Evolutionary conservation across 2,329 filamentous ascomycete species (phyloP).

Genomic region (Aspergillus ustus): DNA sequence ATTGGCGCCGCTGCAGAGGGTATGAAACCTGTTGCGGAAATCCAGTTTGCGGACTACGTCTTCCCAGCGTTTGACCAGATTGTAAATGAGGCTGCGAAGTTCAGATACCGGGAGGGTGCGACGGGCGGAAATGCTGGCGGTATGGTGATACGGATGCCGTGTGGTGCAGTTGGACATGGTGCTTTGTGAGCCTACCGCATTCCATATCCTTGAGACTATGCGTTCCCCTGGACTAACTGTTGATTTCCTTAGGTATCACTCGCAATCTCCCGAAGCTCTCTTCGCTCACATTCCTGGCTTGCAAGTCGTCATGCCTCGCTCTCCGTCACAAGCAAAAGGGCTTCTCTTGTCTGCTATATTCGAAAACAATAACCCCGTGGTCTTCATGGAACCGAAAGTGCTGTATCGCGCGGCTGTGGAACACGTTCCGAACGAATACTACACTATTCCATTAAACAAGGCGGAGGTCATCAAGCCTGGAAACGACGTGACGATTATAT

Average conservation of each 20-base stretch:
- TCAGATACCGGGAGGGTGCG: constrained; percentile 72
- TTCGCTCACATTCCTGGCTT: constrained; percentile 89
- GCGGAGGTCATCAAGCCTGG: constrained; percentile 83
- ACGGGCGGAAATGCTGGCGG: constrained; percentile 74
- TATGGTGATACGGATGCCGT: constrained; percentile 87
- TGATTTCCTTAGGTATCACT: constrained; percentile 64
- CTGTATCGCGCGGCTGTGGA: constrained; percentile 90
- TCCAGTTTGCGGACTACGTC: constrained; percentile 94
- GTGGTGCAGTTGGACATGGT: constrained; percentile 86
- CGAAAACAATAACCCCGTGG: constrained; percentile 78
- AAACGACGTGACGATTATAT: constrained; percentile 79
- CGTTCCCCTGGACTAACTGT: neutral
- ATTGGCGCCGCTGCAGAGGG: constrained; percentile 89
- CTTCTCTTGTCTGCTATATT: constrained; percentile 76
- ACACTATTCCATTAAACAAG: constrained; percentile 82
- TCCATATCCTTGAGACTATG: neutral
- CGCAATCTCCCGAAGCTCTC: constrained; percentile 84
- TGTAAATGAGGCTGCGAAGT: constrained; percentile 90
- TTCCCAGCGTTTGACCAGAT: constrained; percentile 93
- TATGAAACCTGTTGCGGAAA: constrained; percentile 90
- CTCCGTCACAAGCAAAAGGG: constrained; percentile 86
- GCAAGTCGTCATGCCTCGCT: constrained; percentile 82
- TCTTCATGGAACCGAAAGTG: constrained; percentile 95
- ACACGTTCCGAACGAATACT: constrained; percentile 80
- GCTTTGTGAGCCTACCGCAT: constrained; percentile 58